A percentile compares a stretch with the other conserved stretches of the same genome.
phyloP scores from a whole-genome alignment of 75 land plant genomes.

The Gnetum montanum region DNA sequence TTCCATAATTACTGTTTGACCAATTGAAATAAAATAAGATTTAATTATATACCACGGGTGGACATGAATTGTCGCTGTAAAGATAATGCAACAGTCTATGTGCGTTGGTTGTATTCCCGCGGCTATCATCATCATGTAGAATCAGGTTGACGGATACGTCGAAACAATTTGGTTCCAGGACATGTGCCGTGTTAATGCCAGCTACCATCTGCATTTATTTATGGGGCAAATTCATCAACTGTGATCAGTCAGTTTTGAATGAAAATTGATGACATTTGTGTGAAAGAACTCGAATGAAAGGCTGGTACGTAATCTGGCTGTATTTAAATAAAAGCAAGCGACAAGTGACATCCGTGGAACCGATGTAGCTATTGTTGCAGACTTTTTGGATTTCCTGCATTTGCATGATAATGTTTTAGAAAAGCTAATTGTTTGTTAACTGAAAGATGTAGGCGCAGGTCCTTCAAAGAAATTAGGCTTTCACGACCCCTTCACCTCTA shows the following conservation, averaged over 20 bases:
- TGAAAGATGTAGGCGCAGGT: neutral
- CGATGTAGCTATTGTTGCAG: conserved; percentile 25
- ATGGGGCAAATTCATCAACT: neutral
- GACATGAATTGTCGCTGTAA: too few species aligned
- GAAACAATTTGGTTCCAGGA: neutral
- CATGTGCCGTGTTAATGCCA: neutral
- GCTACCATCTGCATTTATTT: neutral
- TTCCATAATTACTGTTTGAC: too few species aligned
- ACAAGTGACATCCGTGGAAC: conserved; percentile 15
- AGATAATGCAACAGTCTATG: too few species aligned
- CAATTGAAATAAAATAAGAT: too few species aligned
- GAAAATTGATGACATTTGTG: neutral
- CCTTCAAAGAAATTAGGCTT: neutral
- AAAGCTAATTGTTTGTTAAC: neutral
- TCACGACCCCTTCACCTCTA: too few species aligned
- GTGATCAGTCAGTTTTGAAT: neutral
- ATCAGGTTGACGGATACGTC: too few species aligned
- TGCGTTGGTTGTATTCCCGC: too few species aligned
- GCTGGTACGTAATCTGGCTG: conserved; percentile 5
- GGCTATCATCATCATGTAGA: too few species aligned
- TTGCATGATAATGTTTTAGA: neutral
- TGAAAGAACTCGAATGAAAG: neutral
- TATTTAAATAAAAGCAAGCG: conserved; percentile 2
- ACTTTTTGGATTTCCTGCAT: conserved; percentile 15
- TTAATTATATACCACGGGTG: too few species aligned